Percentiles rank a stretch among this genome's conserved stretches.
phyloP scores from a whole-genome alignment of 2,329 filamentous ascomycete species.

The Anthostomella pinea region DNA sequence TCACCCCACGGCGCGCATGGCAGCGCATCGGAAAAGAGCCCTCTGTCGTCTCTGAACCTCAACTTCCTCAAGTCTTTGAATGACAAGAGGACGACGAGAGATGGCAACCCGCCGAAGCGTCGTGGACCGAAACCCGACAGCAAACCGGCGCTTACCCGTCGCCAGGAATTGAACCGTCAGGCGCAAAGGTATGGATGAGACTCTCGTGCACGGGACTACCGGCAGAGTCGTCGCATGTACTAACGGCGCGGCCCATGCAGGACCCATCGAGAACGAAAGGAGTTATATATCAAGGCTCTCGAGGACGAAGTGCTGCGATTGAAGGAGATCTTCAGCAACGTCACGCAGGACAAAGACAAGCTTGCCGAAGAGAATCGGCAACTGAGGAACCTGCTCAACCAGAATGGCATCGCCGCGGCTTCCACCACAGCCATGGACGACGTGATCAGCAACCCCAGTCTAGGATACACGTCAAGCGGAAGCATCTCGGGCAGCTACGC shows the following conservation, averaged over 20 bases:
- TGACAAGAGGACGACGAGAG: constrained; percentile 77
- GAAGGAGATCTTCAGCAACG: constrained; percentile 77
- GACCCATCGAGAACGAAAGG: constrained; percentile 94
- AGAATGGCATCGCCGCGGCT: constrained; percentile 47
- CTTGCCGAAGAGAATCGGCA: constrained; percentile 76
- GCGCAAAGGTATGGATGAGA: constrained; percentile 72
- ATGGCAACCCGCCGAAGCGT: constrained; percentile 83
- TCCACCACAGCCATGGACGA: constrained; percentile 38
- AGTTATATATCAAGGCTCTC: constrained; percentile 90
- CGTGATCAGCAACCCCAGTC: constrained; percentile 44
- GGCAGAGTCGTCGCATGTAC: constrained; percentile 4
- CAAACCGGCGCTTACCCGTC: constrained; percentile 86
- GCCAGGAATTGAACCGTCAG: constrained; percentile 92
- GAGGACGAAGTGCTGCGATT: constrained; percentile 88
- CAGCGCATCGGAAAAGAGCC: constrained; percentile 29
- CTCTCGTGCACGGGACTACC: background rate
- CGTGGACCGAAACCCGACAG: constrained; percentile 95
- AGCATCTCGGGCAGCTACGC: constrained; percentile 64
- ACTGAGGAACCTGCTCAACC: constrained; percentile 57
- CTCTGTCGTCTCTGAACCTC: constrained; percentile 48
- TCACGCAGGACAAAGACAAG: constrained; percentile 72
- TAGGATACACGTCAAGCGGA: constrained; percentile 48
- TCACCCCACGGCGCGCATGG: constrained; percentile 35
- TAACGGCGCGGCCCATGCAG: constrained; percentile 43
- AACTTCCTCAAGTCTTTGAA: constrained; percentile 64